Evolutionary conservation across 2,329 filamentous ascomycete genomes (phyloP), one percentile per base, ranked within the genome.

Genomic region (Pseudogymnoascus sp.): DNA sequence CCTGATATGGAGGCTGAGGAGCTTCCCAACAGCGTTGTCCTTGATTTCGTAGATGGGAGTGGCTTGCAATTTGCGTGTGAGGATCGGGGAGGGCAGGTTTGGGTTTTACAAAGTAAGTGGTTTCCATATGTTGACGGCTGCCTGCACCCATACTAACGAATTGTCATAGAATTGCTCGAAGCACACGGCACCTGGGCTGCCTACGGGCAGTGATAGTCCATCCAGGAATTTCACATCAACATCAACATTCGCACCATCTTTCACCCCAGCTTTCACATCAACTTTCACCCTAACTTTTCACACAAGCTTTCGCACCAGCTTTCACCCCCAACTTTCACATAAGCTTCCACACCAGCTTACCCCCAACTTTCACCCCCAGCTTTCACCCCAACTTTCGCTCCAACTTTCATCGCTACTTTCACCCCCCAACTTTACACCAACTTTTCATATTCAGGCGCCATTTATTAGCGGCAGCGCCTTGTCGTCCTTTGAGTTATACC

Each of bases 1-100:
- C 95, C 95, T 0, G 93, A 97, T 74, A 88, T 96, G 65, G 95
- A 97, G 72, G 81, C 91, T 68, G 90, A 97, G 77, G 95, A 99
- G 77, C 80, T 99, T 61, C 92, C 93, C 2, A 91, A 97, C 77
- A 97, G 92, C 71, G 83, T 88, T 3, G 79, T 84, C 7, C 75
- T 87, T 53, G 83, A 87, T 68, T 82, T 88, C 65, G 69, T 86
- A 17, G 83, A 84, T 60, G 85, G 85, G 44, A 83, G 85, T 2
- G 84, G 82, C n/a, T 75, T 88, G 64, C 85, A 88, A 71, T 75
- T 88, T 69, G 85, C 85, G 21, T 88, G 86, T 67, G 84, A 84
- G 73, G 84, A 86, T 72, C 79, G 84, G 62, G 75, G 78, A 26
- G 82, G 84, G 11, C 85, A 88, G 74, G 72, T 77, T 64, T 79